phyloP scores from a whole-genome alignment of 139 green algal species.

The Dunaliella primolecta region DNA sequence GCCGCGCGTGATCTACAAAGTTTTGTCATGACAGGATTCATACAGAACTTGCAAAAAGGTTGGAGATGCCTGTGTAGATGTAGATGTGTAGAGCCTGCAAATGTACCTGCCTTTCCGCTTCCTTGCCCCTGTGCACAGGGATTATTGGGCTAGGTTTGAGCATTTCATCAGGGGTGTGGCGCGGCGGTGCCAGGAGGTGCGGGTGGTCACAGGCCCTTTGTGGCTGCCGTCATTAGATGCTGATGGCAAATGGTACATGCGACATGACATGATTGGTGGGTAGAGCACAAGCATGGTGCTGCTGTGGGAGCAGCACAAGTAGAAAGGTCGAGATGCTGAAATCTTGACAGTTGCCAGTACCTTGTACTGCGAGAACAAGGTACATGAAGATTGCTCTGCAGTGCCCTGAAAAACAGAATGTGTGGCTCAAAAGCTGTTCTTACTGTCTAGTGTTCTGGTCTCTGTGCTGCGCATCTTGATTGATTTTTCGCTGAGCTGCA shows the following conservation, averaged over 20 bases:
- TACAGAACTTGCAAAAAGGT: too few relatives aligned
- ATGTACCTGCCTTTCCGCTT: too few relatives aligned
- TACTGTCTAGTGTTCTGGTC: not conserved
- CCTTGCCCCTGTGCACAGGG: too few relatives aligned
- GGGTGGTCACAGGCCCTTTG: slow-evolving; percentile 81
- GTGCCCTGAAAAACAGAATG: not conserved
- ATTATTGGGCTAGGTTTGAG: slow-evolving; percentile 96
- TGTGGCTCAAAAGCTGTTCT: not conserved
- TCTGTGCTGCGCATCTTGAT: too few relatives aligned
- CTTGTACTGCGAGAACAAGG: not conserved
- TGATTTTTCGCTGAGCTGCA: too few relatives aligned
- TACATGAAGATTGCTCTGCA: too few relatives aligned
- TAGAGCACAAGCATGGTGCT: not conserved
- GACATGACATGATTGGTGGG: slow-evolving; percentile 69
- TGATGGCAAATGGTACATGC: slow-evolving; percentile 61
- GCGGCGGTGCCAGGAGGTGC: slow-evolving; percentile 57
- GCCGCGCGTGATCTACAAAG: too few relatives aligned
- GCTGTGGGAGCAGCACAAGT: not conserved
- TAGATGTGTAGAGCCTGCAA: too few relatives aligned
- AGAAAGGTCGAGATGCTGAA: not conserved
- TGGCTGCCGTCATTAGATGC: slow-evolving; percentile 45
- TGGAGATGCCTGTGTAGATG: too few relatives aligned
- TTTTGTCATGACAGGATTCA: too few relatives aligned
- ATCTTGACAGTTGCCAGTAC: not conserved
- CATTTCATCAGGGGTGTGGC: slow-evolving; percentile 71